Base-by-base conservation (phyloP, 225 moss, liverwort and hornwort genomes). In the Marchantia polymorpha region DNA sequence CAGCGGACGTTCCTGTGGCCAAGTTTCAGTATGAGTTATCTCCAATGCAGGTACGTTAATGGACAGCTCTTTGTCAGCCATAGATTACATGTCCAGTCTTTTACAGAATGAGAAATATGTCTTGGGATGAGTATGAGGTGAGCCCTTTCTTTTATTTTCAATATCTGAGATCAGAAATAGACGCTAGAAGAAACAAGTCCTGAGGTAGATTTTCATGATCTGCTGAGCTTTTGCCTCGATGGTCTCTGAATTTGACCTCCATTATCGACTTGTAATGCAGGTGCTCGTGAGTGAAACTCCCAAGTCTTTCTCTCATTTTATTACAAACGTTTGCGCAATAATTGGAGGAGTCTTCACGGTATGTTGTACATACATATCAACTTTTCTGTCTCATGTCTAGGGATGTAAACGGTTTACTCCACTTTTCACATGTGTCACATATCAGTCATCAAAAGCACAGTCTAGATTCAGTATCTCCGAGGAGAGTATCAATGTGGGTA, bases 291-390 rank as follows among this genome's bases (percentile, higher is more conserved):
- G 81, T 78, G 93, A 93, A 72, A 88, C 85, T 80, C 27, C 84
- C 8, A 90, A 88, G 80, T 93, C 91, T 15, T 93, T 93, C 61
- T 91, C 92, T 6, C 93, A 93, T 77, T 93, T 93, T 52, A 22
- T 93, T 48, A 91, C 91, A 69, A 93, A 80, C 58, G 77, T 93
- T 31, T 93, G 93, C 75, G 91, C 93, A 54, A 93, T 93, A 56
- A 93, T 93, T 83, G 93, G 93, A 59, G 93, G 93, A 64, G 91
- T 93, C 73, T 93, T 93, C 82, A 93, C 91, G 86, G 93, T 93
- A 76, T 68, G 17, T 26, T 68, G 73, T 17, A 17, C 17, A 54
- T 31, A 46, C 10, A 53, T 14, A 26, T 74, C 27, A 10, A 26
- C 16, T 49, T 46, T 71, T 51, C n/a, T n/a, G 50, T 8, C 2